Conservation (phyloP, 2,329 filamentous ascomycete genomes). For the Sporothrix globosa region DNA sequence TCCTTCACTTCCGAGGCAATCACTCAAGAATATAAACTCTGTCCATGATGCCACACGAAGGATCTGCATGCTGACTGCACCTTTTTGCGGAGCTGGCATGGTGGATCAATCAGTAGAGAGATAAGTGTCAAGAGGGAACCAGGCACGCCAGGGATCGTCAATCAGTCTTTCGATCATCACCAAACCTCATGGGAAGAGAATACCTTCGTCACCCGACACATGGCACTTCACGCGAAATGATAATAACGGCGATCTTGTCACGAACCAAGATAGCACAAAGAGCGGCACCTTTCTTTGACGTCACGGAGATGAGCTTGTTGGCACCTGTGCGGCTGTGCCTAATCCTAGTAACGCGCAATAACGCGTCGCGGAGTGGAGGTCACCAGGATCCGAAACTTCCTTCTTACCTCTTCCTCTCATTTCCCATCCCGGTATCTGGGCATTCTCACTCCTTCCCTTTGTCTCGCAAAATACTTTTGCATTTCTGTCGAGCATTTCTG, state of each 20-base stretch:
- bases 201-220: background rate
- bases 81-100: background rate
- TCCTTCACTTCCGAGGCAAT: too few species aligned
- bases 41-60: background rate
- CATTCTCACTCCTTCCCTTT: background rate
- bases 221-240: background rate
- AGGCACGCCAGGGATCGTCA: too few species aligned
- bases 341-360: background rate
- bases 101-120: background rate
- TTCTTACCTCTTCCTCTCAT: slow-evolving; percentile 21
- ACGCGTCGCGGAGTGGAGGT: slow-evolving; percentile 20
- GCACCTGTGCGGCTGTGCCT: background rate
- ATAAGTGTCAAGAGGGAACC: too few species aligned
- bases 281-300: slow-evolving; percentile 12
- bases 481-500: background rate
- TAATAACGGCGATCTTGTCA: slow-evolving; percentile 9
- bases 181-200: background rate
- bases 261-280: background rate
- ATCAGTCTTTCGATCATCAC: slow-evolving; percentile 11
- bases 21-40: too few species aligned
- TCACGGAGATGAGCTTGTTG: slow-evolving; percentile 10
- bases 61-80: background rate
- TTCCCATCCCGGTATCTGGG: background rate
- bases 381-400: background rate
- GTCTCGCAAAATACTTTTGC: background rate